These are phyloP conservation scores for Camellia oleifera DNA, from an alignment of 179 eudicot genomes.

Conservation along the genomic window DNA sequence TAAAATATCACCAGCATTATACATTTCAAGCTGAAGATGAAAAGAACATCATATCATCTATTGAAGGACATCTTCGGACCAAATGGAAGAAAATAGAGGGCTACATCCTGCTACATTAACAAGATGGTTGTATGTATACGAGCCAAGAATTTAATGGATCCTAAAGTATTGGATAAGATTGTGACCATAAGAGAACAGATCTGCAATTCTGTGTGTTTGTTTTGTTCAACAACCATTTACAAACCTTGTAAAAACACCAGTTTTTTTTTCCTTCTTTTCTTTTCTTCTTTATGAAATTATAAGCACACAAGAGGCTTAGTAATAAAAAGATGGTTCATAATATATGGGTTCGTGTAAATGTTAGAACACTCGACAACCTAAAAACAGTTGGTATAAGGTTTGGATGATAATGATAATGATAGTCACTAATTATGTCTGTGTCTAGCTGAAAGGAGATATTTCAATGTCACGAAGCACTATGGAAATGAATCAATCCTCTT, in stretches of 20 bases:
- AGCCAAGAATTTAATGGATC: neutral
- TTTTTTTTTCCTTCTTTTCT: too few species aligned
- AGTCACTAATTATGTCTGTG: neutral
- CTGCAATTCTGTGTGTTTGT: neutral
- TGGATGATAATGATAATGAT: neutral
- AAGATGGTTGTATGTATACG: neutral
- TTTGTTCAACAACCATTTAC: neutral
- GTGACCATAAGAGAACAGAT: neutral
- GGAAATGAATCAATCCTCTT: neutral
- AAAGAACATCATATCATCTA: neutral
- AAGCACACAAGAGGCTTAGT: neutral
- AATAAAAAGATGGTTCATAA: neutral
- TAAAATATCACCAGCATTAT: slow-evolving; percentile 57
- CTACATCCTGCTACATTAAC: neutral
- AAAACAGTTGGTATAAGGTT: neutral
- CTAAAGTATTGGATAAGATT: neutral
- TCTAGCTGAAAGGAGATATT: neutral
- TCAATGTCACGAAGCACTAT: neutral
- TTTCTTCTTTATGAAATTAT: neutral
- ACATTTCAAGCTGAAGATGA: slow-evolving; percentile 65
- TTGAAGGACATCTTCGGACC: neutral
- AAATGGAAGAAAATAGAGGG: neutral
- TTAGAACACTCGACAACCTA: neutral
- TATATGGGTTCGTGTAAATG: neutral
- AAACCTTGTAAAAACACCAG: neutral